Evolutionary conservation across 768 basidiomycete species (phyloP), one percentile per base, ranked within the genome.

Genomic region (Russula olivacea): DNA sequence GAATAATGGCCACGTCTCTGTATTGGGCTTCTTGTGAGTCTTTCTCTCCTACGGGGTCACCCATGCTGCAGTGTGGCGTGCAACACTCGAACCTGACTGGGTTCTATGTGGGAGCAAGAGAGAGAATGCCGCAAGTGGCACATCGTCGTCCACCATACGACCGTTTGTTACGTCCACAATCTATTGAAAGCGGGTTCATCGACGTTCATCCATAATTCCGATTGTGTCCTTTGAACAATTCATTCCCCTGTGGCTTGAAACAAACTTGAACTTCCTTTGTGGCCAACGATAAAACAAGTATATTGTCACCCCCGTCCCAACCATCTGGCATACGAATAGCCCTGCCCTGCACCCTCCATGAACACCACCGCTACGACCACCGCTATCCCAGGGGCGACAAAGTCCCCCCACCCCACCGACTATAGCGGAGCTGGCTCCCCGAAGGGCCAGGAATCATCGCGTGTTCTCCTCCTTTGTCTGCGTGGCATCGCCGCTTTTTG

Each of bases 401-500:
- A 21, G n/a, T n/a, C n/a, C n/a, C n/a, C n/a, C n/a, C 56, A 19
- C 9, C 12, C 34, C 36, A 28, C 30, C 15, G 49, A 40, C 55
- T 4, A 2, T 2, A 17, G 41, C 17, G 40, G 17, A 25, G 47
- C 38, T 1, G 28, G 36, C 30, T 14, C 32, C 40, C 7, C 17
- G 11, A 43, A 41, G 6, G 40, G 12, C 5, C n/a, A 6, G n/a
- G 59, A 41, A 11, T n/a, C 43, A n/a, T 51, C 55, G 30, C 32
- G 40, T 7, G 17, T 43, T 17, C 19, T 53, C 43, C 19, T 21
- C 28, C 12, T 47, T 12, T 62, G 17, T 23, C 34, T 63, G 28
- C 56, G 43, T 11, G 32, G 32, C 56, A 28, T 63, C 61, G 7
- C 7, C 41, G 32, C 50, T 12, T 51, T 62, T 28, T 52, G 23